Conservation (phyloP, 768 basidiomycete genomes). For the Tricholoma terreum region DNA sequence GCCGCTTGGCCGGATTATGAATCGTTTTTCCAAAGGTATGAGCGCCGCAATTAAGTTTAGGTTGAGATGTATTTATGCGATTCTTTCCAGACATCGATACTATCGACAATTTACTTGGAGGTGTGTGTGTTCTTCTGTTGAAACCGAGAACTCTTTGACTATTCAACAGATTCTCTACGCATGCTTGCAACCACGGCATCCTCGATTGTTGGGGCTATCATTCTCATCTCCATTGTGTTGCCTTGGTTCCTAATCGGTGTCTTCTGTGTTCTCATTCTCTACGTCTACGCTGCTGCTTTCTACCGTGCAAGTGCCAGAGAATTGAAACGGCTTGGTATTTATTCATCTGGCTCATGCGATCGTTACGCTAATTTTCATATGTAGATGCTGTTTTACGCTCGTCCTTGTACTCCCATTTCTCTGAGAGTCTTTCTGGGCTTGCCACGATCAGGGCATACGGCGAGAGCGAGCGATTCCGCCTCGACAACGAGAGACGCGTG, state of each 20-base stretch:
- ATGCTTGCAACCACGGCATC: constrained; percentile 66
- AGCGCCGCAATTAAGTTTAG: not conserved
- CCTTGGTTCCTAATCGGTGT: constrained; percentile 87
- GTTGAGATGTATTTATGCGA: constrained; percentile 6
- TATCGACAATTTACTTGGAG: constrained; percentile 69
- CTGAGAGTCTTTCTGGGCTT: constrained; percentile 83
- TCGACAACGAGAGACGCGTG: constrained; percentile 71
- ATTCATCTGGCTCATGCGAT: constrained; percentile 7
- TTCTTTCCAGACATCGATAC: constrained; percentile 63
- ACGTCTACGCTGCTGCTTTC: constrained; percentile 72
- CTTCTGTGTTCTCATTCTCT: constrained; percentile 52
- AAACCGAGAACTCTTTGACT: not conserved
- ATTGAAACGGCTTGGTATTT: constrained; percentile 68
- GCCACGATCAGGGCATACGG: constrained; percentile 88
- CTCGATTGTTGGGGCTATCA: constrained; percentile 68
- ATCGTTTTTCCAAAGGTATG: constrained; percentile 79
- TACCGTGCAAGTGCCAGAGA: constrained; percentile 87
- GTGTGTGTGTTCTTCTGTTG: constrained; percentile 25
- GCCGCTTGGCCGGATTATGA: constrained; percentile 86
- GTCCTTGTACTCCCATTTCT: constrained; percentile 88
- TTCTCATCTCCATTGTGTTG: constrained; percentile 72
- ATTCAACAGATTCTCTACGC: constrained; percentile 57
- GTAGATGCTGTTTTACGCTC: constrained; percentile 85
- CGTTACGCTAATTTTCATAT: not conserved
- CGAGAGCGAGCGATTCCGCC: constrained; percentile 69